Base-by-base conservation (phyloP, 768 basidiomycete genomes). In the Mycena vulgaris region DNA sequence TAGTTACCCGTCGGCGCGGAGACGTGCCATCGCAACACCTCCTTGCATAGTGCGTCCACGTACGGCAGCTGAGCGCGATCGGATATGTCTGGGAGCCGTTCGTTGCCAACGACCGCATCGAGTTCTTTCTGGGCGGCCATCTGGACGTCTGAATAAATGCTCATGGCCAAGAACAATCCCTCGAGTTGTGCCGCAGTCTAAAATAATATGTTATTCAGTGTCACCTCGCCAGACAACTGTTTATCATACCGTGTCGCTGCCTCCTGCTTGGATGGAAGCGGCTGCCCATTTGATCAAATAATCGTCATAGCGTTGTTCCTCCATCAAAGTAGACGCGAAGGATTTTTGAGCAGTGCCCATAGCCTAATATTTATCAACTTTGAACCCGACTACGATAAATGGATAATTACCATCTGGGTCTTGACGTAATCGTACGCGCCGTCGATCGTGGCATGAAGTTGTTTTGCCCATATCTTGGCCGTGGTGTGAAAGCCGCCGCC, bases 61-160 rank as follows among this genome's bases (percentile, higher is more conserved):
- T 76, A 78, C 21, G 75, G 72, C 2, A 78, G 57, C 27, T 51
- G 17, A 7, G 39, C 49, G 10, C 67, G 40, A 23, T 78, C 77
- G 6, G 59, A 65, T 8, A 76, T 28, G 16, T 56, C 69, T 0
- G 79, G 79, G 13, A 79, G 68, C 3, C 77, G 55, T 30, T 70
- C 78, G n/a, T 70, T 73, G 31, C 80, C 80, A 14, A 83, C 13
- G 2, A 82, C 69, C 5, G 56, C 68, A 60, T 85, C 83, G n/a
- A 85, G 51, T 62, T 84, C 80, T 30, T 77, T 74, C 51, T 84
- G 83, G 1, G 82, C 80, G 21, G 74, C 40, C 6, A 16, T 45
- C 60, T 84, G 83, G 5, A 80, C 78, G 4, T 79, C 77, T 87
- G 51, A 55, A 48, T 66, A 21, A 78, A 79, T 48, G 75, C 69